Base-by-base conservation (phyloP, 805 yeast genomes). In the Lachancea dasiensis region DNA sequence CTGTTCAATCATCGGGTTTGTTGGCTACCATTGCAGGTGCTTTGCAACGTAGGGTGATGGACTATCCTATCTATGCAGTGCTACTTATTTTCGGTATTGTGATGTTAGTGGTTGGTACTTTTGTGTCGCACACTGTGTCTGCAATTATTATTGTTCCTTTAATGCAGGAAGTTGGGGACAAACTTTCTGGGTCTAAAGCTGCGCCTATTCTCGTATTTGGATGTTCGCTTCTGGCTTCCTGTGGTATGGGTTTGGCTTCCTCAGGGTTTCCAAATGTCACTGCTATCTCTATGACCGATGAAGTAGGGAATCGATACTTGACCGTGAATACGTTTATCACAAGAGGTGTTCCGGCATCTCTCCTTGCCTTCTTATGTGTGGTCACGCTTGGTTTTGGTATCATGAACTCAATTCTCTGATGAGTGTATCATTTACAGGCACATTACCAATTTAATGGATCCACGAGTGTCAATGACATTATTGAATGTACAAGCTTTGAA, bases 181-280 rank as follows among this genome's bases (percentile, higher is more conserved):
- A 72, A 25, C 61, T 83, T 54, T 70, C 77, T 2, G 75, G 72
- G 23, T 84, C 89, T 3, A 94, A 85, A 52, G 90, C 97, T 16
- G 63, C 70, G 1, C 63, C 63, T 6, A 48, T 65, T 20, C 45
- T 67, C 34, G 63, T 66, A 35, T 66, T 67, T 35, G 67, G 67
- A 31, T 60, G 65, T 41, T 72, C 87, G 26, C 58, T 89, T 34
- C 63, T 90, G 47, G 81, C 94, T 14, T 87, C 97, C 0, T 82
- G 85, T 38, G 98, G 97, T 41, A 92, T 90, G 97, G 97, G 95
- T 4, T 69, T 90, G 40, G 97, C 97, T 2, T 89, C 97, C 0
- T 81, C 95, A 0, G 97, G 98, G 0, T 92, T 92, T 71, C 98
- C 98, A n/a, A 90, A 92, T 55, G 95, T 92, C 25, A 89, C 97